A percentile compares a stretch with the other conserved stretches of the same genome.
phyloP scores from a whole-genome alignment of 352 stramenopile species.

The Thraustochytrium striatum region DNA sequence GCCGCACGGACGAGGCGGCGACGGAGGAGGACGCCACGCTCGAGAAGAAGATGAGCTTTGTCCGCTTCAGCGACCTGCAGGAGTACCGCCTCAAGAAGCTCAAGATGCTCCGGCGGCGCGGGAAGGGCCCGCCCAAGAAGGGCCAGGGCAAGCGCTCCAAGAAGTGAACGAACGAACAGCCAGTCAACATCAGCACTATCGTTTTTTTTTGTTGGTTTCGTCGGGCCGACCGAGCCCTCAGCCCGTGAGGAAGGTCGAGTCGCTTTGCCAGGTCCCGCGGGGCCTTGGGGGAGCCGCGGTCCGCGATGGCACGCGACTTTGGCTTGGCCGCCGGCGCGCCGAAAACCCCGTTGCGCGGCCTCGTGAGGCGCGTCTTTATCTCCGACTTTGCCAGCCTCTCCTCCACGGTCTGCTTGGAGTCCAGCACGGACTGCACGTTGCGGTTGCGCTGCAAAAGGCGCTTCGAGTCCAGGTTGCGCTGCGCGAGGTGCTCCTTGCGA shows the following conservation, averaged over 20 bases:
- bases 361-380: constrained; percentile 57
- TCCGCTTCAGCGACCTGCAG: constrained; percentile 4
- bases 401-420: constrained; percentile 79
- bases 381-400: constrained; percentile 55
- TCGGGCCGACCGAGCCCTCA: no score
- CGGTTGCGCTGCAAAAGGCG: constrained; percentile 87
- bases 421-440: constrained; percentile 85
- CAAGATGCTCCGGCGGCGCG: constrained; percentile 10
- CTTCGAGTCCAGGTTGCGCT: constrained; percentile 84
- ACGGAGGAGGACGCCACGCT: not conserved
- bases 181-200: no score
- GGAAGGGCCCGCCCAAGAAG: constrained; percentile 41
- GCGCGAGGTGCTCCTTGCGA: constrained; percentile 86
- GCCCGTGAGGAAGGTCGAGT: no score
- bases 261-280: no score
- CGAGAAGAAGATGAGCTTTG: not conserved
- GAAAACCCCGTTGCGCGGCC: constrained; percentile 12
- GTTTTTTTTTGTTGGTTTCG: no score
- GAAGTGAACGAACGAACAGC: no score
- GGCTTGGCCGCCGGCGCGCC: not conserved
- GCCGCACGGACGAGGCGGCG: not conserved
- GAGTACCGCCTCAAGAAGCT: not conserved
- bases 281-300: no score
- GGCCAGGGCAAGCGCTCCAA: constrained; percentile 46
- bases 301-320: no score